Conservation (phyloP, 306 rosid species). For the Cercis canadensis region DNA sequence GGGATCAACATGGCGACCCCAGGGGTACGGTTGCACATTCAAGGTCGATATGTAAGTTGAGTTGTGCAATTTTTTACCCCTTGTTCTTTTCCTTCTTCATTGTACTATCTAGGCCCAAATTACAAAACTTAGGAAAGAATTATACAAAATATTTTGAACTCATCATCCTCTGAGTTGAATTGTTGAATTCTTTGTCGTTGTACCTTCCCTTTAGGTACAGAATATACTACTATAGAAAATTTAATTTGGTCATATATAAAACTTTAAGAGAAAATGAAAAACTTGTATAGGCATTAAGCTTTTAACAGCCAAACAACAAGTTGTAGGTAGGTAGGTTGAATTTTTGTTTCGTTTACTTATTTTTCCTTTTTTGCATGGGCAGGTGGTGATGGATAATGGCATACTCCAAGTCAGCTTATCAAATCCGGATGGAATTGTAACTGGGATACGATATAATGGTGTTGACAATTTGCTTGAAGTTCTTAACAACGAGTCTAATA, state of each 20-base stretch:
- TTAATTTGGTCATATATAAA: not conserved
- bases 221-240: not conserved
- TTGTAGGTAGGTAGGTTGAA: slow-evolving; percentile 1
- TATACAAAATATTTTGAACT: not conserved
- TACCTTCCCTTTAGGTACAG: not conserved
- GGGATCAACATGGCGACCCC: slow-evolving; percentile 55
- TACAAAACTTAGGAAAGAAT: not conserved
- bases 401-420: slow-evolving; percentile 83
- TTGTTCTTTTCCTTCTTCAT: not conserved
- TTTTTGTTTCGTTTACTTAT: slow-evolving; percentile 10
- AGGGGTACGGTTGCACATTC: slow-evolving; percentile 66
- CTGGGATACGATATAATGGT: slow-evolving; percentile 76
- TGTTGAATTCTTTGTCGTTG: not conserved
- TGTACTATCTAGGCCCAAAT: slow-evolving; percentile 17
- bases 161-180: slow-evolving; percentile 1
- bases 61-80: not conserved
- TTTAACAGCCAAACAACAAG: not conserved
- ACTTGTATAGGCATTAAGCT: not conserved
- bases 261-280: not conserved
- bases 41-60: slow-evolving; percentile 65
- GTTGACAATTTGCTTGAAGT: slow-evolving; percentile 88
- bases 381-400: slow-evolving; percentile 98
- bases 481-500: slow-evolving; percentile 74
- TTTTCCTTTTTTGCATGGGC: slow-evolving; percentile 40
- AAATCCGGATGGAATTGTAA: slow-evolving; percentile 85